Percentiles rank a stretch among this genome's conserved stretches.
phyloP scores from a whole-genome alignment of 768 basidiomycete genomes.

The Suillus alpinus region DNA sequence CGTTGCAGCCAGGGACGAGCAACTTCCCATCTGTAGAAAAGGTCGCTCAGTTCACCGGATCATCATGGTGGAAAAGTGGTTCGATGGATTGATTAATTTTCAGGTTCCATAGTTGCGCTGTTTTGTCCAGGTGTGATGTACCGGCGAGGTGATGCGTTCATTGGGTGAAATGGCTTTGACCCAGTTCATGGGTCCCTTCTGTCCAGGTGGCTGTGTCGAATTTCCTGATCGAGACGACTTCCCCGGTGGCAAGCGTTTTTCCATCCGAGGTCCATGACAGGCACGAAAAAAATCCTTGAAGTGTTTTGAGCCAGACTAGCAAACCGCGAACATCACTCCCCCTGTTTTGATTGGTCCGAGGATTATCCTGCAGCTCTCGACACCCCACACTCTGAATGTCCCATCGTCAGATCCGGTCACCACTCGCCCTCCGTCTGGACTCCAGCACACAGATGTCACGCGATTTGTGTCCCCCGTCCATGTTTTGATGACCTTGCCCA shows the following conservation, averaged over 20 bases:
- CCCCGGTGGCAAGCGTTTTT: background rate
- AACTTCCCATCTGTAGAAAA: background rate
- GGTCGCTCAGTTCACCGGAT: background rate
- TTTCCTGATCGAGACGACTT: background rate
- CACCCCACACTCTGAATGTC: background rate
- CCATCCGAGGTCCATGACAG: background rate
- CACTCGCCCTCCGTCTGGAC: background rate
- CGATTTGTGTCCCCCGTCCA: background rate
- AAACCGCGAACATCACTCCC: background rate
- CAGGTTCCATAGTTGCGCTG: background rate
- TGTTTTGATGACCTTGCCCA: background rate
- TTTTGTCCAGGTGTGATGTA: background rate
- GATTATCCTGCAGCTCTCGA: background rate
- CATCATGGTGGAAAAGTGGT: background rate
- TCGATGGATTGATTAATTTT: background rate
- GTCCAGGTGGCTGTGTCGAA: background rate
- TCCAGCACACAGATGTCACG: background rate
- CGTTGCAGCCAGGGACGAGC: background rate
- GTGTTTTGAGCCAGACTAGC: background rate
- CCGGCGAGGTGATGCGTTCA: background rate
- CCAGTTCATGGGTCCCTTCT: background rate
- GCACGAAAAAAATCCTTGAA: background rate
- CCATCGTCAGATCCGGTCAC: background rate
- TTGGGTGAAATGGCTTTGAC: background rate
- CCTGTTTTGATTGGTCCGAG: accelerated